These are phyloP conservation scores for Sporopachydermia quercuum DNA, from an alignment of 805 yeast species.

Conservation along the genomic window DNA sequence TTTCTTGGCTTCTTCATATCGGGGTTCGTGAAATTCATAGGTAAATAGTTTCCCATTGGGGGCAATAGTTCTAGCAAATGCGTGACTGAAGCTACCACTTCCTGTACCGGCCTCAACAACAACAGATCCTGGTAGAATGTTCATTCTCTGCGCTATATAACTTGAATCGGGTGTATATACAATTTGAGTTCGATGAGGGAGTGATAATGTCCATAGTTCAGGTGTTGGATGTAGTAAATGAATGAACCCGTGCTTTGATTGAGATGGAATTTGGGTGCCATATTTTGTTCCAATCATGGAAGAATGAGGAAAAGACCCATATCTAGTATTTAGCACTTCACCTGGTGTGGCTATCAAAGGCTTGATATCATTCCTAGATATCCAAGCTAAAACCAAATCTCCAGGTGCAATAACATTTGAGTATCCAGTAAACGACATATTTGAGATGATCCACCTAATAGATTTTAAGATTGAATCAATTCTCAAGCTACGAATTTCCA, in stretches of 20 bases:
- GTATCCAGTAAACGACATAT: slow-evolving; percentile 39
- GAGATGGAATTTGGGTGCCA: slow-evolving; percentile 70
- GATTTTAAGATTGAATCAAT: too few species aligned
- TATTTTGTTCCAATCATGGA: slow-evolving; percentile 67
- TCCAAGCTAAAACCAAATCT: slow-evolving; percentile 75
- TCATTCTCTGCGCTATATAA: slow-evolving; percentile 71
- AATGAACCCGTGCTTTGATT: slow-evolving; percentile 60
- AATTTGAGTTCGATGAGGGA: slow-evolving; percentile 96
- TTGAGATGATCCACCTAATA: too few species aligned
- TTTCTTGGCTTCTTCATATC: slow-evolving; percentile 60
- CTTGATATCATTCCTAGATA: slow-evolving; percentile 65
- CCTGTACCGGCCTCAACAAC: slow-evolving; percentile 98
- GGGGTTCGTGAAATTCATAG: slow-evolving; percentile 80
- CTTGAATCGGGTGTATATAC: slow-evolving; percentile 94
- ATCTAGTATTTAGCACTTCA: slow-evolving; percentile 63
- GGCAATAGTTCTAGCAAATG: slow-evolving; percentile 69
- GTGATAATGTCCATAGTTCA: slow-evolving; percentile 88
- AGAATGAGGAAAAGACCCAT: slow-evolving; percentile 78
- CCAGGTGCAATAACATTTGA: slow-evolving; percentile 68
- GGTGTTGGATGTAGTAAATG: slow-evolving; percentile 86
- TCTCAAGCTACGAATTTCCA: too few species aligned
- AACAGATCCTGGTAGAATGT: slow-evolving; percentile 54
- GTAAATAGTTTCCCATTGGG: slow-evolving; percentile 53
- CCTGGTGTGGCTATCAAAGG: slow-evolving; percentile 52
- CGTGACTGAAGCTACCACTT: slow-evolving; percentile 88